phyloP scores from a whole-genome alignment of 208 protist species.

The Strigomonas culicis region DNA sequence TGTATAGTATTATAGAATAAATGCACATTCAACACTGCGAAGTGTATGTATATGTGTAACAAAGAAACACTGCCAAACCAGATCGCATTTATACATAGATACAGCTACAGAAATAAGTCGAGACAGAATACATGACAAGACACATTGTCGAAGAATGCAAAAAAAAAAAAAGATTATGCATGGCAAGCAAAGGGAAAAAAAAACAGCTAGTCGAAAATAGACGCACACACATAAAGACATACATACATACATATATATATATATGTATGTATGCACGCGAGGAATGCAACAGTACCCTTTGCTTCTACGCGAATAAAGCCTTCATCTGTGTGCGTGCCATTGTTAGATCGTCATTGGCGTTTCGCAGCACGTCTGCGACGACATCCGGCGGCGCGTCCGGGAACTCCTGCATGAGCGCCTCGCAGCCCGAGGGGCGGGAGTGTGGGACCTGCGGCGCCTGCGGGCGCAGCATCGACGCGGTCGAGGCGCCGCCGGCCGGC shows the following conservation, averaged over 20 bases:
- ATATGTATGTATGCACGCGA: not conserved
- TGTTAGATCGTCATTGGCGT: constrained; percentile 31
- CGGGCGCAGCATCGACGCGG: constrained; percentile 6
- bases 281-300: not conserved
- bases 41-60: too few relatives aligned
- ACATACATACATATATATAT: not conserved
- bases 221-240: not conserved
- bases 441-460: constrained; percentile 26
- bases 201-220: not conserved
- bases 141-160: not conserved
- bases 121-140: not conserved
- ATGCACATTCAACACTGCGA: too few relatives aligned
- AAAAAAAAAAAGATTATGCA: not conserved
- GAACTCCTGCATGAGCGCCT: constrained; percentile 49
- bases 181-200: not conserved
- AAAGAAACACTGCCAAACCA: too few relatives aligned
- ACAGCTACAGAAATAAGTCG: not conserved
- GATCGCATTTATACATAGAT: too few relatives aligned
- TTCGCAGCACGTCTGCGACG: constrained; percentile 49
- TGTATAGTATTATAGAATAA: too few relatives aligned
- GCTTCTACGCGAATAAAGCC: constrained; percentile 42
- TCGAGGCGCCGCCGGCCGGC: not conserved
- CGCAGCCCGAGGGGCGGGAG: constrained; percentile 22
- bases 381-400: constrained; percentile 46
- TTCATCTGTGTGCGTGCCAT: constrained; percentile 47